Evolutionary conservation across 768 basidiomycete species (phyloP), one percentile per base, ranked within the genome.

Genomic region (Kwoniella mangroviensis): DNA sequence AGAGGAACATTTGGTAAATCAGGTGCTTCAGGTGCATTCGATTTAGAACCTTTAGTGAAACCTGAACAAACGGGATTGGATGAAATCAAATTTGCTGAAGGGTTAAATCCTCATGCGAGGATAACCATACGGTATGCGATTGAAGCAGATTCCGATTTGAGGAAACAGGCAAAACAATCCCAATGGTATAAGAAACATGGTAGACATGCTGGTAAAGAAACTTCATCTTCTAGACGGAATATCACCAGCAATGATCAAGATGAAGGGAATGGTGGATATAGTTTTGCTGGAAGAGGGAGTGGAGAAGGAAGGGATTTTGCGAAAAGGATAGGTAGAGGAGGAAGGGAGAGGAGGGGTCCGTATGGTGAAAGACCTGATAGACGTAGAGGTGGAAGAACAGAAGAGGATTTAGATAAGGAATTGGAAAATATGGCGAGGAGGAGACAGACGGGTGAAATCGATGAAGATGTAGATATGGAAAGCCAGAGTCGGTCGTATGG

Each of bases 361-460:
- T 90, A 77, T 90, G 90, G 59, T 91, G 41, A 21, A n/a, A 54
- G 60, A 19, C 51, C 60, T 19, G 24, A 52, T 41, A 94, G 55
- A 89, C 91, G 79, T 91, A 95, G 78, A 93, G 93, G 81, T 90
- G 93, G 77, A 86, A 89, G 75, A 90, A 91, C 71, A 90, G 91
- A 85, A 84, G 91, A 93, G 67, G 96, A 98, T 84, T 85, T 98
- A 74, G 94, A 95, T 86, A 88, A 87, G 72, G 96, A 98, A 82
- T 85, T 98, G 67, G 92, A 92, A 79, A 86, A 91, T 64, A 92
- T 93, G 51, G 92, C 95, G 85, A 91, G 91, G 93, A 80, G 88
- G 90, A 80, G 92, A 93, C 24, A 87, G 92, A 42, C 89, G 87
- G 28, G 86, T 75, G 87, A 90, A 57, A 83, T 83, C 49, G 93